These are phyloP conservation scores for Kwoniella sp. DNA, from an alignment of 768 basidiomycete genomes.

Conservation along the genomic window DNA sequence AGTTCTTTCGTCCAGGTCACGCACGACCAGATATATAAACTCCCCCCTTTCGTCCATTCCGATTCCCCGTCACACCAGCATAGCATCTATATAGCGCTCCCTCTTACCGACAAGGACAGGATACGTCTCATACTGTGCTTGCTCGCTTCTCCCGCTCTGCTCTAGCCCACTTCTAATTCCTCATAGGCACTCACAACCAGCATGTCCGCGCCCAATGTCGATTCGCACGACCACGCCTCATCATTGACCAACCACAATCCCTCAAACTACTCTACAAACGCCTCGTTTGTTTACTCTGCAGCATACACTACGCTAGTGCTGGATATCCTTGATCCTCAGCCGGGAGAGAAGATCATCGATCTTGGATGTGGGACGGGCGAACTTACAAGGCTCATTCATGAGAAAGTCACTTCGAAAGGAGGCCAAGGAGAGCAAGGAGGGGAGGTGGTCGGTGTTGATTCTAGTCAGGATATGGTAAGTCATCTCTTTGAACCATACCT, in stretches of 20 bases:
- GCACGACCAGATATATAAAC: no score
- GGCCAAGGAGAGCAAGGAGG: slow-evolving; percentile 2
- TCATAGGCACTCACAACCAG: no score
- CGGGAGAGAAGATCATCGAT: slow-evolving; percentile 66
- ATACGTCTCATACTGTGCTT: no score
- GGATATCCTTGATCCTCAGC: slow-evolving; percentile 64
- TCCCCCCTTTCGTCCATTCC: no score
- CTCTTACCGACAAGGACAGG: no score
- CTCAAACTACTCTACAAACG: slow-evolving; percentile 65
- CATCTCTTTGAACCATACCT: not conserved
- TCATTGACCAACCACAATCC: slow-evolving; percentile 56
- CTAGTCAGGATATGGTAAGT: slow-evolving; percentile 71
- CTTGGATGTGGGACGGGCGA: slow-evolving; percentile 81
- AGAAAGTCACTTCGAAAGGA: slow-evolving; percentile 59
- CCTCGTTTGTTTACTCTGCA: slow-evolving; percentile 69
- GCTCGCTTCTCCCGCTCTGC: no score
- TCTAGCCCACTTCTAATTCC: no score
- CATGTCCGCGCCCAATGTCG: no score
- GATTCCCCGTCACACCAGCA: no score
- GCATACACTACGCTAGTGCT: slow-evolving; percentile 62
- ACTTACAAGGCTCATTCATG: slow-evolving; percentile 65
- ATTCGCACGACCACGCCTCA: slow-evolving; percentile 10
- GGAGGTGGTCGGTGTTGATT: slow-evolving; percentile 69
- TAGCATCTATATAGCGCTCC: no score
- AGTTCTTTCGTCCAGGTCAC: no score